These are phyloP conservation scores for Globisporangium nagaii DNA, from an alignment of 352 stramenopile species.

Conservation along the genomic window DNA sequence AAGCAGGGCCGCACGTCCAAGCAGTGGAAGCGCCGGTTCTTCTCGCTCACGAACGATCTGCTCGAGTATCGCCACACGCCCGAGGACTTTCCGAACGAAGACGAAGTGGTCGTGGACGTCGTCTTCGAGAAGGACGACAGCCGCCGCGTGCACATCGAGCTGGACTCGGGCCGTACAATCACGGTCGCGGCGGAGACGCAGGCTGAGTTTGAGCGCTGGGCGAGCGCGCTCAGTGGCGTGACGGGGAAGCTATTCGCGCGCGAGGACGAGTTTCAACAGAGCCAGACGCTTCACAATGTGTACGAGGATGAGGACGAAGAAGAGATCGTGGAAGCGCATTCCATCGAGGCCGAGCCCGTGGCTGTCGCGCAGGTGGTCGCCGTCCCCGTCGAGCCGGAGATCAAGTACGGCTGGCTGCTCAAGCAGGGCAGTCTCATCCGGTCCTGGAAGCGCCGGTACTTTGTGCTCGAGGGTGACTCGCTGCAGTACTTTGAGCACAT, in stretches of 20 bases:
- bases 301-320: background rate
- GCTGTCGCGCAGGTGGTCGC: background rate
- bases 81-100: constrained; percentile 34
- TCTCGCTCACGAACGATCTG: constrained; percentile 47
- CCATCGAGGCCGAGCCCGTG: background rate
- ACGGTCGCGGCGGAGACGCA: constrained; percentile 40
- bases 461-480: constrained; percentile 43
- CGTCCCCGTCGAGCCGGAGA: background rate
- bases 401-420: constrained; percentile 60
- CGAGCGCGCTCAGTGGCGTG: constrained; percentile 36
- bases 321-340: background rate
- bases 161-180: constrained; percentile 46
- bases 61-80: constrained; percentile 60
- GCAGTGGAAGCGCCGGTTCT: constrained; percentile 61
- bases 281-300: background rate
- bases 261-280: background rate
- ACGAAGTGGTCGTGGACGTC: constrained; percentile 48
- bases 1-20: constrained; percentile 40
- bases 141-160: constrained; percentile 37
- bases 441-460: constrained; percentile 69
- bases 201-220: constrained; percentile 49
- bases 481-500: constrained; percentile 53
- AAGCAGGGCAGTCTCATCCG: constrained; percentile 37
- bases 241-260: constrained; percentile 19
- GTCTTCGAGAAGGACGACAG: constrained; percentile 27